A percentile compares a stretch with the other conserved stretches of the same genome.
Conservation (phyloP, 1,139 yeast species). For the Candida sp. region DNA sequence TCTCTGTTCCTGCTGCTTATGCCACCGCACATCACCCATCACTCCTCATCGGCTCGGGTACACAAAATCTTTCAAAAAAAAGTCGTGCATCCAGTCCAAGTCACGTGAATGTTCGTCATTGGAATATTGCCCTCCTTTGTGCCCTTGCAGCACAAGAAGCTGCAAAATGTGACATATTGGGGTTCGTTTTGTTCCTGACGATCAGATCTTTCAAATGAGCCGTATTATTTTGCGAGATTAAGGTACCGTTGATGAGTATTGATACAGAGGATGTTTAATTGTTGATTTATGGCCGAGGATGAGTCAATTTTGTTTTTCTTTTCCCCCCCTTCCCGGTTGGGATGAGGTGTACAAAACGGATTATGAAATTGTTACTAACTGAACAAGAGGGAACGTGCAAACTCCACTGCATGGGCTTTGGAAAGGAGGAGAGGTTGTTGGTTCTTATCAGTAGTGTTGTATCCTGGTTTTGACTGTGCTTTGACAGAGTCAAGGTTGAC, state of each 20-base stretch:
- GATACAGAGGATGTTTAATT: background rate
- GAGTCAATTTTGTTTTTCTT: background rate
- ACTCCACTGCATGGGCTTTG: background rate
- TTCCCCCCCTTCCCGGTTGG: background rate
- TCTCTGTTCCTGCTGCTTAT: too few relatives aligned
- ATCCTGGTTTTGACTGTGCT: too few relatives aligned
- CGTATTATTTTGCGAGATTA: background rate
- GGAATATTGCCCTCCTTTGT: background rate
- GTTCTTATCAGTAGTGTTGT: too few relatives aligned
- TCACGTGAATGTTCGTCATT: conserved; percentile 4
- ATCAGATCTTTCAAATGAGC: background rate
- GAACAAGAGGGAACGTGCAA: too few relatives aligned
- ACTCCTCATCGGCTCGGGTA: too few relatives aligned
- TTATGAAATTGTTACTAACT: too few relatives aligned
- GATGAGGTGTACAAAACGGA: conserved; percentile 1
- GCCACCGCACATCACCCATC: too few relatives aligned
- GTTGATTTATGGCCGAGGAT: background rate
- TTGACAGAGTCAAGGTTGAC: too few relatives aligned
- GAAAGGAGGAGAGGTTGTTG: too few relatives aligned
- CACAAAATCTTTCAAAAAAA: too few relatives aligned
- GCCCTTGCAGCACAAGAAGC: conserved; percentile 2
- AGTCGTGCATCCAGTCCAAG: background rate
- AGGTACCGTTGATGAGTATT: background rate
- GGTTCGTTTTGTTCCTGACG: conserved; percentile 3
- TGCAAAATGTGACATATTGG: conserved; percentile 4